These are phyloP conservation scores for Rhizopogon roseolus DNA, from an alignment of 768 basidiomycete species.

Conservation along the genomic window DNA sequence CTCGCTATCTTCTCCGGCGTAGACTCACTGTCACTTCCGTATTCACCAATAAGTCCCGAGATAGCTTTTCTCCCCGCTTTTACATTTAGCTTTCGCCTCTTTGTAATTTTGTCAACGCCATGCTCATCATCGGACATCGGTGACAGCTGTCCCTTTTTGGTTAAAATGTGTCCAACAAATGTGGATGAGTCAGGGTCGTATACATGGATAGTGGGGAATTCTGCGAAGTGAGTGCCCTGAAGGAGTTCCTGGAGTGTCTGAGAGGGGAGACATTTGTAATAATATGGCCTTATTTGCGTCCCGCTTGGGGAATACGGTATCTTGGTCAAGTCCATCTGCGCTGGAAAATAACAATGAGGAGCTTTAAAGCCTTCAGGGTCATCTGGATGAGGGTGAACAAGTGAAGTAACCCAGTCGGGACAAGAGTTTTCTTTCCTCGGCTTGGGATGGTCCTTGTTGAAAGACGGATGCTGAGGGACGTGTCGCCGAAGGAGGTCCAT, in stretches of 20 bases:
- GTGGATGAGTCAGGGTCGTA: constrained; percentile 48
- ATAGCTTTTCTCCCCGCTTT: constrained; percentile 53
- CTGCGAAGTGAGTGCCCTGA: constrained; percentile 63
- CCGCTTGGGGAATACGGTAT: constrained; percentile 2
- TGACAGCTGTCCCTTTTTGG: constrained; percentile 40
- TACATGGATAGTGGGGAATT: constrained; percentile 81
- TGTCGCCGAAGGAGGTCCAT: constrained; percentile 44
- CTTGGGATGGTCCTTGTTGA: constrained; percentile 28
- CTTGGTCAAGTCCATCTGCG: constrained; percentile 26
- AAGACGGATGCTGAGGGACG: constrained; percentile 20
- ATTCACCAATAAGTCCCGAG: constrained; percentile 51
- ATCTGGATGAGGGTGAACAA: constrained; percentile 49
- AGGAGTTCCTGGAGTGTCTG: constrained; percentile 45
- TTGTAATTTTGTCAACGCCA: constrained; percentile 34
- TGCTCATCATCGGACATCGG: constrained; percentile 6
- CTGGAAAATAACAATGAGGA: constrained; percentile 59
- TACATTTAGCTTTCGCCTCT: constrained; percentile 53
- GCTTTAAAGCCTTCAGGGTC: constrained; percentile 50
- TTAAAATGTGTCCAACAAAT: constrained; percentile 59
- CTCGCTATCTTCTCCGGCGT: constrained; percentile 19
- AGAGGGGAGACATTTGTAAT: constrained; percentile 53
- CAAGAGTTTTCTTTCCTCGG: constrained; percentile 39
- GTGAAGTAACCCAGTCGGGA: constrained; percentile 53
- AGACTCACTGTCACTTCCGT: constrained; percentile 47
- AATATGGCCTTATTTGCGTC: constrained; percentile 18